Conservation (phyloP, 805 yeast species). For the Hanseniaspora pseudoguilliermondii region DNA sequence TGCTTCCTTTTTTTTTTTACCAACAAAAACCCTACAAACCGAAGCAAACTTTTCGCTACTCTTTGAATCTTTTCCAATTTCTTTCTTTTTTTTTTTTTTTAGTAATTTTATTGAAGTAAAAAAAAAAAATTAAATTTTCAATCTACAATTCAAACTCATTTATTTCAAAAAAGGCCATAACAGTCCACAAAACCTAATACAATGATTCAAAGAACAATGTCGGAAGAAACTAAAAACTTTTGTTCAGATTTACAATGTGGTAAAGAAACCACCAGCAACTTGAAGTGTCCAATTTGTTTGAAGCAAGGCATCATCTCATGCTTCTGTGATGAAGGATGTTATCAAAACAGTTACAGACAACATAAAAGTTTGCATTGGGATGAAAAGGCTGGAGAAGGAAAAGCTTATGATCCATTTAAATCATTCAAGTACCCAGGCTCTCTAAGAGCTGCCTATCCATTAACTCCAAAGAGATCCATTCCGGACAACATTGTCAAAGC, state of each 20-base stretch:
- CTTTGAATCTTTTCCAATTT: too few species aligned
- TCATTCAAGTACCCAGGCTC: conserved; percentile 60
- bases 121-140: too few species aligned
- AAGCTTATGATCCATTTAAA: conserved; percentile 75
- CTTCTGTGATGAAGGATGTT: conserved; percentile 79
- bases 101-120: too few species aligned
- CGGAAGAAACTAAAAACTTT: conserved; percentile 9
- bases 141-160: neutral
- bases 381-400: conserved; percentile 38
- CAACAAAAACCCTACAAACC: too few species aligned
- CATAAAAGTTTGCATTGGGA: conserved; percentile 69
- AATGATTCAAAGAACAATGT: neutral
- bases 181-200: neutral
- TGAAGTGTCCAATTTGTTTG: conserved; percentile 87
- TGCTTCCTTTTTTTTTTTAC: too few species aligned
- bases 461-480: conserved; percentile 55
- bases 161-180: neutral
- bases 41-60: too few species aligned
- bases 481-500: conserved; percentile 64
- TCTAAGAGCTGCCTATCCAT: conserved; percentile 68
- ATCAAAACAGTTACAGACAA: conserved; percentile 52
- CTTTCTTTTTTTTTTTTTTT: too few species aligned
- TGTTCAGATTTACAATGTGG: conserved; percentile 83
- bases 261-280: conserved; percentile 55
- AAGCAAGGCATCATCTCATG: conserved; percentile 49